Base-by-base conservation (phyloP, 164 flowering plant species). In the Hamamelis virginiana region DNA sequence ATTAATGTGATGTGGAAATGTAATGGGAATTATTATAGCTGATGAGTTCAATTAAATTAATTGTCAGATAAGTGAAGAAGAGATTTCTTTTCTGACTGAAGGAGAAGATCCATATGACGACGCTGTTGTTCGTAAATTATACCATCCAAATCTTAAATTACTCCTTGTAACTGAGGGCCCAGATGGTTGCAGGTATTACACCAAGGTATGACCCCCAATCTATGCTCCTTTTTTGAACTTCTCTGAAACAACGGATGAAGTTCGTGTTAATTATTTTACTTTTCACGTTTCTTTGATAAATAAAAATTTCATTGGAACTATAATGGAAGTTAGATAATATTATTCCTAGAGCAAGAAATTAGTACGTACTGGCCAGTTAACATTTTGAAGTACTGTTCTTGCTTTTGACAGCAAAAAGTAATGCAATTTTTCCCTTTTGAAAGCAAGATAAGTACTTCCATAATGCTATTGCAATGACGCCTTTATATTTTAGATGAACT, bases 91-190 rank as follows among this genome's bases (percentile, higher is more conserved):
- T 72, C 80, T 96, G 62, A 91, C 95, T 10, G 62, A 85, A 69
- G 99, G 98, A 62, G 92, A 93, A 79, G 96, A 92, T 80, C 96
- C 94, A 38, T 89, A 84, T 74, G 94, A 91, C 72, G 99, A 96
- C 70, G 80, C 81, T 67, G 95, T 91, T 62, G 97, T 86, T 56
- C 90, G 86, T 15, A 90, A 87, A 71, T 75, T 93, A n/a, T 86
- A 71, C 76, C 98, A 93, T 80, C 85, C 93, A 50, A 89, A 90
- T 67, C 95, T 91, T 60, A 93, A 89, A 64, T 75, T 96, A 74
- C 87, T 96, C 19, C 91, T 96, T 67, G 98, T 96, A 51, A 96
- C 99, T 46, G 95, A 91, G 70, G 99, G 98, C 51, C 81, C 93
- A 55, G 86, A 86, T 52, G 99, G 99, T 64, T 96, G 98, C 80